A percentile compares a stretch with the other conserved stretches of the same genome.
Evolutionary conservation across 2,329 filamentous ascomycete genomes (phyloP).

Genomic region (Aspergillus fumigatus): DNA sequence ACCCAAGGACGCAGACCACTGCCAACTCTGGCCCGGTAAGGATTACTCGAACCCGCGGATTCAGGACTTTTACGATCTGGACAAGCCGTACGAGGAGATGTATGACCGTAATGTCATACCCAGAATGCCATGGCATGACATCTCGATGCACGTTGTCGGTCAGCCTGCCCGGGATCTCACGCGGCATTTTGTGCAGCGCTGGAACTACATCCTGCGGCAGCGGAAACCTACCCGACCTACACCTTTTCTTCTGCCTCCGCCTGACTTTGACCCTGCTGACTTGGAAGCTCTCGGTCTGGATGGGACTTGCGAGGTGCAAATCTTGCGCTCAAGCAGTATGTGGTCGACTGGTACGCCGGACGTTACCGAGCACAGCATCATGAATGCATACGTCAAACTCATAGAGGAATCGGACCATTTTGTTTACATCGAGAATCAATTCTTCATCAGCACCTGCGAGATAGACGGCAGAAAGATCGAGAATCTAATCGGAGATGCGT

Average conservation of each 20-base stretch:
- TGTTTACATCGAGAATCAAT: slow-evolving; percentile 98
- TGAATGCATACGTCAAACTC: slow-evolving; percentile 89
- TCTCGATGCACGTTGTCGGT: slow-evolving; percentile 95
- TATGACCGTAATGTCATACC: slow-evolving; percentile 86
- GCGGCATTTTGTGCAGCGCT: slow-evolving; percentile 92
- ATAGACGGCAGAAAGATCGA: slow-evolving; percentile 82
- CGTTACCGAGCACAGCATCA: slow-evolving; percentile 87
- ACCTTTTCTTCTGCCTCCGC: slow-evolving; percentile 86
- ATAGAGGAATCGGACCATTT: slow-evolving; percentile 96
- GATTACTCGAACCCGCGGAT: slow-evolving; percentile 97
- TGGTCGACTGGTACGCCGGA: slow-evolving; percentile 89
- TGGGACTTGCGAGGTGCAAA: slow-evolving; percentile 94
- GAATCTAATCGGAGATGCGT: slow-evolving; percentile 89
- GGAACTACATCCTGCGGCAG: slow-evolving; percentile 94
- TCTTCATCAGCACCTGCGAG: slow-evolving; percentile 91
- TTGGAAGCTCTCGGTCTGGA: slow-evolving; percentile 82
- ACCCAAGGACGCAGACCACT: slow-evolving; percentile 84
- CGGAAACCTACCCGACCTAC: slow-evolving; percentile 90
- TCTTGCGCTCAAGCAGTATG: slow-evolving; percentile 79
- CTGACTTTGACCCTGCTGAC: slow-evolving; percentile 82
- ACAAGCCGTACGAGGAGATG: slow-evolving; percentile 98
- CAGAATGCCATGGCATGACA: slow-evolving; percentile 98
- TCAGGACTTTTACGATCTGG: slow-evolving; percentile 87
- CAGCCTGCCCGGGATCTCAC: slow-evolving; percentile 92
- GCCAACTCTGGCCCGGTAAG: slow-evolving; percentile 94